Evolutionary conservation across 2,329 filamentous ascomycete genomes (phyloP).

Genomic region (Penicillium sp.): DNA sequence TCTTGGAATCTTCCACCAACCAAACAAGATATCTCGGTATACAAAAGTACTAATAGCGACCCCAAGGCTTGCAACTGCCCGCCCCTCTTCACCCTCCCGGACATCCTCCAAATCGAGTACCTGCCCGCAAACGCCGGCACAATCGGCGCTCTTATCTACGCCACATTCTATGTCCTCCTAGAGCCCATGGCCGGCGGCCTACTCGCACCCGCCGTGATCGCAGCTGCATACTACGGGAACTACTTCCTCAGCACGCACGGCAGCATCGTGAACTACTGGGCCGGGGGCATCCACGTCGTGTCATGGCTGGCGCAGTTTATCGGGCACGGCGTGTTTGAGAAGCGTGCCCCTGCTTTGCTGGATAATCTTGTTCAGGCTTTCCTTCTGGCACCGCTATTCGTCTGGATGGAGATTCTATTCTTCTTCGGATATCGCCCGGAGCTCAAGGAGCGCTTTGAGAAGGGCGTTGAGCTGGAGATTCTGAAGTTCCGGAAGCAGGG

Average conservation of each 20-base stretch:
- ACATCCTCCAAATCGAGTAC: conserved; percentile 53
- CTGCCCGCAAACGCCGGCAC: conserved; percentile 61
- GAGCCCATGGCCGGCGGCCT: conserved; percentile 87
- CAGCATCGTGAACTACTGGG: conserved; percentile 60
- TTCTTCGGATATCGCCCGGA: conserved; percentile 85
- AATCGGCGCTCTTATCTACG: conserved; percentile 61
- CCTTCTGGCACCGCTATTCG: conserved; percentile 91
- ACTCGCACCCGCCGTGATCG: conserved; percentile 72
- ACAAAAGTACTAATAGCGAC: background rate
- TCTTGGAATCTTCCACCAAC: background rate
- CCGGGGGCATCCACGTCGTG: conserved; percentile 65
- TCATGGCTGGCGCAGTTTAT: conserved; percentile 89
- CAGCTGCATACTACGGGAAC: conserved; percentile 70
- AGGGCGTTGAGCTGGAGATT: conserved; percentile 71
- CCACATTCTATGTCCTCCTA: conserved; percentile 80
- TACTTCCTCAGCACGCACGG: conserved; percentile 66
- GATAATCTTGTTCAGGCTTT: conserved; percentile 91
- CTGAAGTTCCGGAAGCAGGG: conserved; percentile 64
- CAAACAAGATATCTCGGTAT: background rate
- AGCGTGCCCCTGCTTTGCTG: conserved; percentile 79
- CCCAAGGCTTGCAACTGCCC: conserved; percentile 55
- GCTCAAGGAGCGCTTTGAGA: conserved; percentile 75
- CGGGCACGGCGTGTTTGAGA: conserved; percentile 85
- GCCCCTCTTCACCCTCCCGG: conserved; percentile 53
- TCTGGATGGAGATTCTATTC: conserved; percentile 95